Evolutionary conservation across 1,284 basidiomycete species (phyloP).

Genomic region (Mrakiaceae sp.): DNA sequence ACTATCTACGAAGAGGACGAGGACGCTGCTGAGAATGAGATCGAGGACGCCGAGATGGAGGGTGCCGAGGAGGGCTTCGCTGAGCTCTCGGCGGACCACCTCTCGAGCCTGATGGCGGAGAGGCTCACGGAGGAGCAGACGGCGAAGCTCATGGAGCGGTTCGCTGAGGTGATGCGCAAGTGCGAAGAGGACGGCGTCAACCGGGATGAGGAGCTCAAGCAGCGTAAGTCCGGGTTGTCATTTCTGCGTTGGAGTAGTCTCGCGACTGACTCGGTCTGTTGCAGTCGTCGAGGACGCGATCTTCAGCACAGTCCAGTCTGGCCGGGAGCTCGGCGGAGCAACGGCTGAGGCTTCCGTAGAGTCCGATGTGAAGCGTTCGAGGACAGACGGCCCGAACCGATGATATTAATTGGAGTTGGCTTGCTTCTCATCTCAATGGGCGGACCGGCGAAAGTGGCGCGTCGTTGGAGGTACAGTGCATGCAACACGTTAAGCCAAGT

Average conservation of each 20-base stretch:
- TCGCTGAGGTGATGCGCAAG: conserved; percentile 28
- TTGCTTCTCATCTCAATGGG: too few species aligned
- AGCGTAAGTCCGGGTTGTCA: neutral
- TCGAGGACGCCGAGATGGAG: neutral
- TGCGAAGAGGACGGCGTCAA: conserved; percentile 28
- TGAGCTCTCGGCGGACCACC: conserved; percentile 38
- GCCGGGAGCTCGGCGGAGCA: neutral
- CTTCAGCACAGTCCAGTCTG: conserved; percentile 7
- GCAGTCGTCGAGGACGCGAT: conserved; percentile 7
- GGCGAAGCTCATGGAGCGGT: conserved; percentile 49
- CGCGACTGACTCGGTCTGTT: neutral
- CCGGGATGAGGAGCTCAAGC: conserved; percentile 15
- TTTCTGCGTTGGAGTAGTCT: neutral
- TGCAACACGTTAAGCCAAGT: too few species aligned
- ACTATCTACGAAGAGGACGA: too few species aligned
- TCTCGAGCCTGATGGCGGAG: conserved; percentile 56
- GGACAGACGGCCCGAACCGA: too few species aligned
- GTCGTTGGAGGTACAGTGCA: too few species aligned
- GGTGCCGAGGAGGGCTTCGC: neutral
- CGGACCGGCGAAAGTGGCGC: too few species aligned
- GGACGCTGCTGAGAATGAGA: too few species aligned
- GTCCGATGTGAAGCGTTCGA: too few species aligned
- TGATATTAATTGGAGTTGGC: too few species aligned
- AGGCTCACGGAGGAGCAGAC: conserved; percentile 55
- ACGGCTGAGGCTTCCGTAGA: too few species aligned